A percentile compares a stretch with the other conserved stretches of the same genome.
Evolutionary conservation across 768 basidiomycete genomes (phyloP).

Genomic region (Tricholoma terreum): DNA sequence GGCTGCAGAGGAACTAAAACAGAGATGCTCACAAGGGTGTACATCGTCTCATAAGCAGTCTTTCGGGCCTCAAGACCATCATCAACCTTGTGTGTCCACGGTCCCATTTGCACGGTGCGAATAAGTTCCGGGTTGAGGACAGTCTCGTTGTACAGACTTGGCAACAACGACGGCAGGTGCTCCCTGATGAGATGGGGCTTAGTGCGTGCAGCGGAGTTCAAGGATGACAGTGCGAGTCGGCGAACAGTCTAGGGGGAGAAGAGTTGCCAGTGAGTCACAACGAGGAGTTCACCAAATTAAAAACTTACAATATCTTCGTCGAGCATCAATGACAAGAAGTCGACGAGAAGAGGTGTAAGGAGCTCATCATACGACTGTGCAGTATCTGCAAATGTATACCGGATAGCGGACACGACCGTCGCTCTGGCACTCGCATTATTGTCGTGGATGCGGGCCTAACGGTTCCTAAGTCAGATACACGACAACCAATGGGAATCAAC

Average conservation of each 20-base stretch:
- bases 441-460: slow-evolving; percentile 65
- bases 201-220: slow-evolving; percentile 93
- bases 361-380: slow-evolving; percentile 85
- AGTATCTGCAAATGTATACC: slow-evolving; percentile 91
- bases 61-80: slow-evolving; percentile 96
- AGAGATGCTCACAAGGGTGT: slow-evolving; percentile 68
- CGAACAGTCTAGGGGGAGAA: slow-evolving; percentile 68
- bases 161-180: slow-evolving; percentile 72
- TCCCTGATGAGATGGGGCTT: slow-evolving; percentile 92
- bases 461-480: background rate
- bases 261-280: background rate
- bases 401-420: slow-evolving; percentile 88
- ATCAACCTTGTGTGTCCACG: slow-evolving; percentile 96
- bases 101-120: slow-evolving; percentile 93
- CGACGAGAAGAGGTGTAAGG: slow-evolving; percentile 82
- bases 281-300: background rate
- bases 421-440: slow-evolving; percentile 70
- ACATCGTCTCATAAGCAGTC: slow-evolving; percentile 96
- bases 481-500: background rate
- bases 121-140: slow-evolving; percentile 73
- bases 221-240: slow-evolving; percentile 80
- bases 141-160: slow-evolving; percentile 85
- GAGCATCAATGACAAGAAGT: slow-evolving; percentile 88
- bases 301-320: slow-evolving; percentile 77
- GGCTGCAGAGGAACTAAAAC: background rate